Percentiles rank a stretch among this genome's conserved stretches.
Evolutionary conservation across 2,329 filamentous ascomycete species (phyloP).

Genomic region (Penicillium sp.): DNA sequence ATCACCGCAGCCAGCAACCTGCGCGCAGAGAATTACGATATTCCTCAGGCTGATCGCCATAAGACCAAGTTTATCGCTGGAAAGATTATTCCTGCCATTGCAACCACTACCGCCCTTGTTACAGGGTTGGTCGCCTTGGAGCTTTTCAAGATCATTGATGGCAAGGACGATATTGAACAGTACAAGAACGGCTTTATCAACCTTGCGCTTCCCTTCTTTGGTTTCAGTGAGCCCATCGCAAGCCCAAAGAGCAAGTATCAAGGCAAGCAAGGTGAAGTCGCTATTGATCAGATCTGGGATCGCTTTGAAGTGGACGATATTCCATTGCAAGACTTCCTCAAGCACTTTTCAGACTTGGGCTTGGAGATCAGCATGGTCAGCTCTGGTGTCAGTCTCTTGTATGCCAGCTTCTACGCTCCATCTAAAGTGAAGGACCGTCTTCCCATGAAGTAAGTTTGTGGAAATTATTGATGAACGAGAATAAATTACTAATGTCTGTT

Average conservation of each 20-base stretch:
- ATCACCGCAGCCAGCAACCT: slow-evolving; percentile 97
- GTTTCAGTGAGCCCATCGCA: slow-evolving; percentile 94
- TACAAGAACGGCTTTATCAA: slow-evolving; percentile 99
- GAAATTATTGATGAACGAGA: background rate
- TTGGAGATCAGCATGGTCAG: slow-evolving; percentile 89
- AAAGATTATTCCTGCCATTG: slow-evolving; percentile 99
- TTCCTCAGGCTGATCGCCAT: slow-evolving; percentile 87
- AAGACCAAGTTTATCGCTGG: slow-evolving; percentile 99
- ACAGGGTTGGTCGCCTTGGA: slow-evolving; percentile 92
- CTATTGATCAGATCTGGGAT: slow-evolving; percentile 96
- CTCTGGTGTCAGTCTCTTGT: slow-evolving; percentile 94
- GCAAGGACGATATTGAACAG: slow-evolving; percentile 94
- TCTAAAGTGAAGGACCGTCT: slow-evolving; percentile 84
- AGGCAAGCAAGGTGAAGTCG: slow-evolving; percentile 75
- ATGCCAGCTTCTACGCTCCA: slow-evolving; percentile 88
- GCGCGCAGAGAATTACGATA: slow-evolving; percentile 97
- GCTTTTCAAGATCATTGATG: slow-evolving; percentile 94
- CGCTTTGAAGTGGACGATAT: slow-evolving; percentile 90
- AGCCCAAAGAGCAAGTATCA: slow-evolving; percentile 92
- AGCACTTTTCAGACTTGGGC: slow-evolving; percentile 79
- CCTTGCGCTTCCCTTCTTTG: slow-evolving; percentile 93
- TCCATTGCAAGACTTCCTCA: slow-evolving; percentile 81
- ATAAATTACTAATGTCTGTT: slow-evolving; percentile 33
- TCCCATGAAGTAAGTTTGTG: slow-evolving; percentile 64
- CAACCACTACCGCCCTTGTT: slow-evolving; percentile 93